These are phyloP conservation scores for Gynochthodes officinalis DNA, from an alignment of 257 asterid genomes.

Conservation along the genomic window DNA sequence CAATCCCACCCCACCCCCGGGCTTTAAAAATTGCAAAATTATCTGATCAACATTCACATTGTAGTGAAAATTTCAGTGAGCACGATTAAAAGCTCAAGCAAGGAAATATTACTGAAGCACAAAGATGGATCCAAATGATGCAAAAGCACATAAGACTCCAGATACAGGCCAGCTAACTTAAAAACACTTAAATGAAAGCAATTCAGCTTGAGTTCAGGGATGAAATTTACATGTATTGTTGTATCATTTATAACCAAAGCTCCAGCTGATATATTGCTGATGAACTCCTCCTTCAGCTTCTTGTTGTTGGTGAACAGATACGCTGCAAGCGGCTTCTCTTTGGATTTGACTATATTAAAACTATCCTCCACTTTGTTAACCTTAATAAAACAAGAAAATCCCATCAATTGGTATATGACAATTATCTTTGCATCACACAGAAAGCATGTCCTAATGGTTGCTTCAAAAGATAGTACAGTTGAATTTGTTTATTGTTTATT, in stretches of 20 bases:
- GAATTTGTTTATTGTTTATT: not conserved
- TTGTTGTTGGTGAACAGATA: constrained; percentile 75
- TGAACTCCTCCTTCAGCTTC: constrained; percentile 66
- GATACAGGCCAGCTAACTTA: not conserved
- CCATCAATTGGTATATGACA: not conserved
- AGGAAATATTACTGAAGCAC: not conserved
- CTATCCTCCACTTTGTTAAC: constrained; percentile 65
- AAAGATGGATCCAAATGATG: not conserved
- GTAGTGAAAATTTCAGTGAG: not conserved
- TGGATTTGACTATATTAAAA: constrained; percentile 49
- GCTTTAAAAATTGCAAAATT: not conserved
- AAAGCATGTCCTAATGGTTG: not conserved
- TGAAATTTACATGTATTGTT: constrained; percentile 56
- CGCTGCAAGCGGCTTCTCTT: constrained; percentile 91
- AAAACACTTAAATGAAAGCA: not conserved
- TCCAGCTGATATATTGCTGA: constrained; percentile 65
- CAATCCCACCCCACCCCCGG: too few relatives aligned
- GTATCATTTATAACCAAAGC: constrained; percentile 68
- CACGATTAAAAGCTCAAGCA: not conserved
- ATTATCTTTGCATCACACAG: not conserved
- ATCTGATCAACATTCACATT: not conserved
- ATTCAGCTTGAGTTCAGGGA: constrained; percentile 8
- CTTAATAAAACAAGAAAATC: constrained; percentile 32
- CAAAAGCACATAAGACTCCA: not conserved
- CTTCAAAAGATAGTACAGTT: too few relatives aligned